Percentiles rank a stretch among this genome's conserved stretches.
Evolutionary conservation across 139 green algal species (phyloP).

Genomic region (Ulvella scutata): DNA sequence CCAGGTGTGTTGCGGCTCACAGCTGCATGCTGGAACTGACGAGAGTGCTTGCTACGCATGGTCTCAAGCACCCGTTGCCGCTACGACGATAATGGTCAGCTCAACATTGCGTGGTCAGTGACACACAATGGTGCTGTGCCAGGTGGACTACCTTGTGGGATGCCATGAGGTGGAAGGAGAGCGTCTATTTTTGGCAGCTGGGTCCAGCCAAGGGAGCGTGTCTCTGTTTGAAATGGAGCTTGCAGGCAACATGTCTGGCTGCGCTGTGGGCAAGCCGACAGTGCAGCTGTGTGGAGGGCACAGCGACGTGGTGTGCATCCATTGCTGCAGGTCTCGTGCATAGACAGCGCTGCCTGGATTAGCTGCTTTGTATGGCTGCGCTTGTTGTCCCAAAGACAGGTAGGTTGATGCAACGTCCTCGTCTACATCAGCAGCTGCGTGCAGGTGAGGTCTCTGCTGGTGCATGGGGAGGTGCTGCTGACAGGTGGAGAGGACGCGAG

Average conservation of each 20-base stretch:
- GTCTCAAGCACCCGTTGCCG: not conserved
- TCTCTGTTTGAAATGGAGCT: not conserved
- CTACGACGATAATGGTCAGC: not conserved
- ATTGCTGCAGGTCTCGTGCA: not conserved
- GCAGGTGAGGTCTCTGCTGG: not conserved
- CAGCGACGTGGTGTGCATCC: not conserved
- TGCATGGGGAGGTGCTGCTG: not conserved
- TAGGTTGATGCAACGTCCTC: not conserved
- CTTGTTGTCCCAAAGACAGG: not conserved
- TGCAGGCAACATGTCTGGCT: not conserved
- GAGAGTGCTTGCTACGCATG: not conserved
- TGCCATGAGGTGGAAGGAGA: not conserved
- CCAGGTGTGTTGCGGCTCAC: not conserved
- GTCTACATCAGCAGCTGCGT: not conserved
- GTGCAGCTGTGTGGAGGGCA: not conserved
- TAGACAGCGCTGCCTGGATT: not conserved
- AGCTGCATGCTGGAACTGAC: not conserved
- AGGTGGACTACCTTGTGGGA: not conserved
- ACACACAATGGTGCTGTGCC: not conserved
- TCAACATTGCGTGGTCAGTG: not conserved
- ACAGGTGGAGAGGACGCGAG: not conserved
- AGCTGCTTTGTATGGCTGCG: not conserved
- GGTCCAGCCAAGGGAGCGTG: not conserved
- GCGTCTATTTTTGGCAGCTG: not conserved
- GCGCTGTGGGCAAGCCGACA: not conserved